These are phyloP conservation scores for Hortiboletus flavorubellus DNA, from an alignment of 768 basidiomycete genomes.

Conservation along the genomic window DNA sequence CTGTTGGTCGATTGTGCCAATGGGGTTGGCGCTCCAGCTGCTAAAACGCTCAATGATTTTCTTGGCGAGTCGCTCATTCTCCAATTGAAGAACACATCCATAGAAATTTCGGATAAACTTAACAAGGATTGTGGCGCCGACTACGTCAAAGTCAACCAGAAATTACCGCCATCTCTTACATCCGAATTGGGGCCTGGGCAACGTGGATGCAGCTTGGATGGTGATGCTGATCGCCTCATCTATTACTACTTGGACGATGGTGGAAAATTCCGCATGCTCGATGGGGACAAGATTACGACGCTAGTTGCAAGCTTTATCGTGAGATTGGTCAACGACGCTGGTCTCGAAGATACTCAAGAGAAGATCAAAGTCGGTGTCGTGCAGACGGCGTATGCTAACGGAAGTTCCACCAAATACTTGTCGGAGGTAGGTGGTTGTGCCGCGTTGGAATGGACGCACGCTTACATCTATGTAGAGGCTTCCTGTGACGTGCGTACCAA, in stretches of 20 bases:
- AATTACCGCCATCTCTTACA: constrained; percentile 72
- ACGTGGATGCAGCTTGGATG: constrained; percentile 91
- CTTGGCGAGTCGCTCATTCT: constrained; percentile 62
- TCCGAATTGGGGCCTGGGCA: constrained; percentile 64
- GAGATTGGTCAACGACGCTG: constrained; percentile 82
- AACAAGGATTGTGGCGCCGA: constrained; percentile 94
- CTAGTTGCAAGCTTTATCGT: constrained; percentile 92
- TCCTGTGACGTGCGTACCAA: constrained; percentile 92
- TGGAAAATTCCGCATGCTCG: constrained; percentile 83
- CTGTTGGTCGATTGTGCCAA: constrained; percentile 97
- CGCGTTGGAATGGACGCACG: not conserved
- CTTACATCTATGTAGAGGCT: constrained; percentile 57
- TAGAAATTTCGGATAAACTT: constrained; percentile 62
- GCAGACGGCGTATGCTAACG: constrained; percentile 98
- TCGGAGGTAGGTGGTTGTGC: constrained; percentile 52
- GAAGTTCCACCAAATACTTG: constrained; percentile 92
- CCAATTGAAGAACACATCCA: constrained; percentile 65
- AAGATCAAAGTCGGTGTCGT: constrained; percentile 88
- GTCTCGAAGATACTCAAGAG: constrained; percentile 53
- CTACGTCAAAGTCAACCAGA: constrained; percentile 93
- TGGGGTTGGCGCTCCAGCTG: constrained; percentile 84
- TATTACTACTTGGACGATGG: constrained; percentile 87
- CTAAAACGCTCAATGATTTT: constrained; percentile 54
- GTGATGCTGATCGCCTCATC: constrained; percentile 96
- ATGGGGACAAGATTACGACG: constrained; percentile 97